A percentile compares a stretch with the other conserved stretches of the same genome.
Evolutionary conservation across 257 asterid genomes (phyloP).

Genomic region (Eucommia ulmoides): DNA sequence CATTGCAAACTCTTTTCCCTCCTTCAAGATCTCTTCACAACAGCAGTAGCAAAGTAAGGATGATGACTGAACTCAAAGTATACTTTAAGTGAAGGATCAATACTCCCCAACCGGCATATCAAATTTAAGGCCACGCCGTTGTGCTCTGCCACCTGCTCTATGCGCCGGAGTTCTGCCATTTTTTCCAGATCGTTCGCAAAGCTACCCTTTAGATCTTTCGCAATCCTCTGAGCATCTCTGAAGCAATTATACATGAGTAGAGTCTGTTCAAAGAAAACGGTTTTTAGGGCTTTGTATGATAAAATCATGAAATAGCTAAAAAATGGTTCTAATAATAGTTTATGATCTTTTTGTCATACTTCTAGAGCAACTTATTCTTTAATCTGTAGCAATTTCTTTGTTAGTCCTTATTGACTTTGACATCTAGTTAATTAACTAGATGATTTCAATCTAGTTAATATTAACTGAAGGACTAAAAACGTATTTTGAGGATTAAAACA

Average conservation of each 20-base stretch:
- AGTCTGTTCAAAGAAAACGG: background rate
- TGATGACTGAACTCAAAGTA: conserved; percentile 32
- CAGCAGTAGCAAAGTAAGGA: conserved; percentile 78
- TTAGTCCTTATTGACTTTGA: no score
- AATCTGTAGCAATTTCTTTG: no score
- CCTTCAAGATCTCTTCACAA: conserved; percentile 82
- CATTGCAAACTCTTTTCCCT: conserved; percentile 2
- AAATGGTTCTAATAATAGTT: no score
- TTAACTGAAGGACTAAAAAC: no score
- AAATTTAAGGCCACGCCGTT: background rate
- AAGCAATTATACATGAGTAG: background rate
- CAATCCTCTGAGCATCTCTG: background rate
- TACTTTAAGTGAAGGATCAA: background rate
- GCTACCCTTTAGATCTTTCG: background rate
- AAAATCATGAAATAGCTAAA: no score
- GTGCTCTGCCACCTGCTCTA: background rate
- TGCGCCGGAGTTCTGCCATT: background rate
- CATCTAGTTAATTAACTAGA: no score
- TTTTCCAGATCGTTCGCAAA: background rate
- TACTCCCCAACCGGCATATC: background rate
- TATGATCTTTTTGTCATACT: no score
- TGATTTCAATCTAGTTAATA: no score
- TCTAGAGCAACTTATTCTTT: no score
- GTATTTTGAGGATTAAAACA: no score
- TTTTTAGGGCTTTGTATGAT: no score